Conservation (phyloP, 441 rosid genomes). For the Pelargonium cotyledonis region DNA sequence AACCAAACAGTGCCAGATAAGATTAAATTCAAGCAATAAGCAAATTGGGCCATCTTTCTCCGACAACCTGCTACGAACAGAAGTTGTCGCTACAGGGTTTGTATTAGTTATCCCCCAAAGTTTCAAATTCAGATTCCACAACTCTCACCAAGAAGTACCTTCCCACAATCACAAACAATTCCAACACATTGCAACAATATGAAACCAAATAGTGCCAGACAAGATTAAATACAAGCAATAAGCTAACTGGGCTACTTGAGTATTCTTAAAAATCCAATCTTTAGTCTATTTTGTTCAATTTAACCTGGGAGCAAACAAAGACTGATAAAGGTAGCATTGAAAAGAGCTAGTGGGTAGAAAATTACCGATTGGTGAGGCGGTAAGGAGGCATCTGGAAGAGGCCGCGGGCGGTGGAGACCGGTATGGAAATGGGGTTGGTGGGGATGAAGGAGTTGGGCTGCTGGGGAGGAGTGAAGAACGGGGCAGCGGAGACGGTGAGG, state of each 20-base stretch:
- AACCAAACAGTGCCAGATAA: too few relatives aligned
- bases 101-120: too few relatives aligned
- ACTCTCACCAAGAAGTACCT: too few relatives aligned
- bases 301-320: background rate
- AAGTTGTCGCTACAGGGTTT: too few relatives aligned
- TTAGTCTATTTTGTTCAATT: background rate
- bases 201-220: background rate
- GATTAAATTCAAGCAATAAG: too few relatives aligned
- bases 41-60: too few relatives aligned
- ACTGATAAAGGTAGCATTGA: background rate
- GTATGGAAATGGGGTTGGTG: conserved; percentile 9
- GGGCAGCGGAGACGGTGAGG: conserved; percentile 31
- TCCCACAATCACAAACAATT: background rate
- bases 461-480: conserved; percentile 20
- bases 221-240: background rate
- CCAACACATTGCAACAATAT: background rate
- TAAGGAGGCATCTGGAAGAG: conserved; percentile 69
- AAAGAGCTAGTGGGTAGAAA: background rate
- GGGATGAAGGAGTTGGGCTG: conserved; percentile 1
- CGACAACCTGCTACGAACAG: too few relatives aligned
- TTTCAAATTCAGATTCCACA: too few relatives aligned
- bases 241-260: background rate
- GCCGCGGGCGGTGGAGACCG: conserved; percentile 44
- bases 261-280: background rate
- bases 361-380: conserved; percentile 53